Evolutionary conservation across 768 basidiomycete genomes (phyloP), one percentile per base, ranked within the genome.

Genomic region (Phlebiopsis flavidoalba): DNA sequence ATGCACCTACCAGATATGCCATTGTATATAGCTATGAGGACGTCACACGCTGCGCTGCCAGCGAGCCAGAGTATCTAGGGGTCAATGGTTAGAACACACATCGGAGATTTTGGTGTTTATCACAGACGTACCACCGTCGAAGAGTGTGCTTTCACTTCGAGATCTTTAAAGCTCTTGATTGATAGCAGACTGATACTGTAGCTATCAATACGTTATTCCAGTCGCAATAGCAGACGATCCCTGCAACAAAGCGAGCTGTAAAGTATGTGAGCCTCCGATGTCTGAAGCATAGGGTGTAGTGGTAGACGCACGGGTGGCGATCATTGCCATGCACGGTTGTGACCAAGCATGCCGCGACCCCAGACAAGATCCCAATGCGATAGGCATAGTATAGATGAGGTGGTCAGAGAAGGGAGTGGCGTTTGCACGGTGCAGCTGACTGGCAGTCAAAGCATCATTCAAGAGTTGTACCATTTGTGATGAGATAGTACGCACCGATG

Each of bases 21-120:
- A 73, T 68, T 8, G 24, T 31, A n/a, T 1, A 48, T 36, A 2
- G 72, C 71, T 55, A 73, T 74, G 24, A 69, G 24, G 11, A 69
- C 63, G 53, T 74, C 72, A 15, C 65, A 65, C 1, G 69, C 35
- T 36, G 66, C 53, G 7, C 57, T 49, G n/a, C 47, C 59, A 2
- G 64, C 47, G 15, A 71, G 60, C 71, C 72, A 72, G n/a, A n/a
- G n/a, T 14, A 70, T 45, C 49, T 70, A 6, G 6, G 26, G 26
- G 64, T 19, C 4, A 36, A 21, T 15, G 33, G 17, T 12, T 43
- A 43, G 12, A 17, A 40, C n/a, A n/a, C 26, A 31, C 6, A 31
- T 6, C 6, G 26, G 6, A 31, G 3, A 31, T 31, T 6, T 35
- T 22, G 43, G 14, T 22, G 2, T n/a, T 8, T 33, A 2, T 12